Conservation (phyloP, 1,139 yeast species). For the Blastobotrys raffinosifermentans region DNA sequence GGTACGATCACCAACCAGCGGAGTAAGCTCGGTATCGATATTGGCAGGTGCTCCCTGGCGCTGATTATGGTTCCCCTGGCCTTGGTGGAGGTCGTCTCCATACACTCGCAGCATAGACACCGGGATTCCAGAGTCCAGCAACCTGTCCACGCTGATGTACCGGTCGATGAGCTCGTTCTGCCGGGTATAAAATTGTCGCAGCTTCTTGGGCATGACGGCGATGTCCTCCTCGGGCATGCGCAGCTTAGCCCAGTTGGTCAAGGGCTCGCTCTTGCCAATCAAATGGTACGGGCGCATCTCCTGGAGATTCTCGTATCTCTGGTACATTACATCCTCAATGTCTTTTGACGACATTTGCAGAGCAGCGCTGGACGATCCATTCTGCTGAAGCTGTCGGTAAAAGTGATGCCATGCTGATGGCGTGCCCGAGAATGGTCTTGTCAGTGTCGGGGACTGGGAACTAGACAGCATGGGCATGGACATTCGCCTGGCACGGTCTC, state of each 20-base stretch:
- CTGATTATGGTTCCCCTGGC: conserved; percentile 27
- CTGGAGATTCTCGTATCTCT: conserved; percentile 31
- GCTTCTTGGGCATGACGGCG: conserved; percentile 23
- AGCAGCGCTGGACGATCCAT: not conserved
- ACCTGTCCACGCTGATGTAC: conserved; percentile 55
- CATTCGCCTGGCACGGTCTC: too few relatives aligned
- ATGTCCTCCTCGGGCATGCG: conserved; percentile 27
- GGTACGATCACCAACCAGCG: conserved; percentile 42
- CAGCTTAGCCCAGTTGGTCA: conserved; percentile 46
- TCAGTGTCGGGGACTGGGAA: too few relatives aligned
- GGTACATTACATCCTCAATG: conserved; percentile 9
- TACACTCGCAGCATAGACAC: conserved; percentile 59
- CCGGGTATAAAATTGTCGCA: conserved; percentile 27
- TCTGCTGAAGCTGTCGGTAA: not conserved
- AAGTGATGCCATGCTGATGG: conserved; percentile 2
- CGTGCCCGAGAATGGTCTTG: too few relatives aligned
- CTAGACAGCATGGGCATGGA: too few relatives aligned
- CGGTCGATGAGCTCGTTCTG: conserved; percentile 58
- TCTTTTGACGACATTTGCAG: conserved; percentile 2
- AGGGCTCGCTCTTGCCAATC: conserved; percentile 47
- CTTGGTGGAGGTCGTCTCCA: conserved; percentile 38
- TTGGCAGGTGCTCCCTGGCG: conserved; percentile 51
- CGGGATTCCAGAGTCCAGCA: conserved; percentile 69
- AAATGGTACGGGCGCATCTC: conserved; percentile 50
- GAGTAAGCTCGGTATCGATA: conserved; percentile 50